Conservation (phyloP, 192 early-diverging fungal genomes). For the Gryganskiella cystojenkinii region DNA sequence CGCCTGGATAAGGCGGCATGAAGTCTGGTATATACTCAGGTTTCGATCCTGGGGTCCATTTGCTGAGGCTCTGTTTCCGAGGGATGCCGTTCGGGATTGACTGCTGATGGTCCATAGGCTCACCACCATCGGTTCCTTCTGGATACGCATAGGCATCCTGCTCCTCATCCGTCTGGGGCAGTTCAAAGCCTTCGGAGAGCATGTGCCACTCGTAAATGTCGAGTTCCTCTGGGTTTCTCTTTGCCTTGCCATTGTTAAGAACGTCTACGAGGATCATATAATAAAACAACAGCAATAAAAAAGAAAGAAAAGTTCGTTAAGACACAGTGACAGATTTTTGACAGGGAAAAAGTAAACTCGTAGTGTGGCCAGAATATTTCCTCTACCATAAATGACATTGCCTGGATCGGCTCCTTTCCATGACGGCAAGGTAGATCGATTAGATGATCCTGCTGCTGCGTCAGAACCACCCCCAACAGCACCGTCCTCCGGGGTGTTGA, state of each 20-base stretch:
- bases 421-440: conserved; percentile 37
- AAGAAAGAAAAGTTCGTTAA: too few relatives aligned
- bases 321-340: too few relatives aligned
- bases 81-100: neutral
- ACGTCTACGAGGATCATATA: conserved; percentile 8
- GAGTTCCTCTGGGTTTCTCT: conserved; percentile 1
- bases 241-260: conserved; percentile 33
- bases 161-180: conserved; percentile 44
- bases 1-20: conserved; percentile 49
- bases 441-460: conserved; percentile 2
- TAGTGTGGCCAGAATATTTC: neutral
- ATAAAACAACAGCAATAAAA: neutral
- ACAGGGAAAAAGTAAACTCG: too few relatives aligned
- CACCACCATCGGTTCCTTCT: conserved; percentile 26
- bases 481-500: neutral
- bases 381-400: conserved; percentile 52
- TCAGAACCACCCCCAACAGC: neutral
- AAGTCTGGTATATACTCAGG: conserved; percentile 47
- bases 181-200: conserved; percentile 43
- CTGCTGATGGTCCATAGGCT: neutral
- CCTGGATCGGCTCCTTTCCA: conserved; percentile 64
- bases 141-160: conserved; percentile 42
- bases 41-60: conserved; percentile 27
- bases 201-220: conserved; percentile 47
- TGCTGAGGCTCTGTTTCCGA: neutral